Evolutionary conservation across 129 eudicot species (phyloP).

Genomic region (Flaveria brownii): DNA sequence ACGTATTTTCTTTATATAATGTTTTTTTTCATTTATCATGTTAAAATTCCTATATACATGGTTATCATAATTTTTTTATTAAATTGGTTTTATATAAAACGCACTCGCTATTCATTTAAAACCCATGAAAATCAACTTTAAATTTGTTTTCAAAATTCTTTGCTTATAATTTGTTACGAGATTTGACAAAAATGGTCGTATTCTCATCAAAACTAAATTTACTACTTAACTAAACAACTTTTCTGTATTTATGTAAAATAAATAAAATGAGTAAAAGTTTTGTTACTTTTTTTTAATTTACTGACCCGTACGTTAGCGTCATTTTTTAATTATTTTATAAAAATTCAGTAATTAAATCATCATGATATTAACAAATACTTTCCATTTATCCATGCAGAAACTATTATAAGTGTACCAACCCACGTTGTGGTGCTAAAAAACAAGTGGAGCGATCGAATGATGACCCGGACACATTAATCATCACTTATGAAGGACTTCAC

Average conservation of each 20-base stretch:
- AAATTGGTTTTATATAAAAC: too few relatives aligned
- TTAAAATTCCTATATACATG: too few relatives aligned
- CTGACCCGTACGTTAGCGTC: background rate
- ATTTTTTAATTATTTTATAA: background rate
- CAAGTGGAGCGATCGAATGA: conserved; percentile 75
- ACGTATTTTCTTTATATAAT: too few relatives aligned
- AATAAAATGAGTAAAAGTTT: background rate
- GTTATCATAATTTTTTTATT: too few relatives aligned
- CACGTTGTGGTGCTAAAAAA: conserved; percentile 84
- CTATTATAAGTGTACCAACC: conserved; percentile 89
- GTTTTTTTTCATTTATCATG: too few relatives aligned
- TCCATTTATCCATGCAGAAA: conserved; percentile 50
- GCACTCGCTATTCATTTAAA: too few relatives aligned
- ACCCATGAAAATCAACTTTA: too few relatives aligned
- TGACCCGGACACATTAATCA: conserved; percentile 71
- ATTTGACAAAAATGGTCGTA: too few relatives aligned
- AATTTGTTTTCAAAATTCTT: too few relatives aligned
- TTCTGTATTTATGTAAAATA: background rate
- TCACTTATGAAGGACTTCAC: conserved; percentile 94
- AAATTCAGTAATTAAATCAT: too few relatives aligned
- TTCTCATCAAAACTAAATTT: background rate
- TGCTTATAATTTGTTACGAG: too few relatives aligned
- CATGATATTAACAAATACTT: too few relatives aligned
- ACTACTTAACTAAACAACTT: background rate
- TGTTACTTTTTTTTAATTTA: background rate